phyloP scores from a whole-genome alignment of 805 yeast genomes.

The Starmerella gropengiesseri region DNA sequence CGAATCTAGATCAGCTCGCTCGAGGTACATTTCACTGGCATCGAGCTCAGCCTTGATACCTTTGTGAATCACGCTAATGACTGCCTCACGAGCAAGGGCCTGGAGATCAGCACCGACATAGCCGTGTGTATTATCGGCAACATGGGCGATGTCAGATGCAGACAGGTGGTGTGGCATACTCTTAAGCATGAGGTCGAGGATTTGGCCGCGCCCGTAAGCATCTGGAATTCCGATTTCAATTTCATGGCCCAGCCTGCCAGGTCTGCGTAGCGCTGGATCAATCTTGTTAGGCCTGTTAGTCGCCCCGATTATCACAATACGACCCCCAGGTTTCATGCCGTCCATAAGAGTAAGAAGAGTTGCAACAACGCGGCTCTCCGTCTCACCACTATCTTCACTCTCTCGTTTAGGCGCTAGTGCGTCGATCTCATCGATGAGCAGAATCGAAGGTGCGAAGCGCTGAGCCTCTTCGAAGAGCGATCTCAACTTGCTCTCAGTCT shows the following conservation, averaged over 20 bases:
- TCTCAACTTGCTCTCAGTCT: slow-evolving; percentile 78
- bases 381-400: slow-evolving; percentile 79
- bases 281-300: slow-evolving; percentile 95
- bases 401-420: slow-evolving; percentile 78
- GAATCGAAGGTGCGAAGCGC: slow-evolving; percentile 73
- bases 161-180: slow-evolving; percentile 49
- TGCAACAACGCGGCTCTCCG: slow-evolving; percentile 83
- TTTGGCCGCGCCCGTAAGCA: slow-evolving; percentile 62
- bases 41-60: slow-evolving; percentile 32
- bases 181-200: slow-evolving; percentile 50
- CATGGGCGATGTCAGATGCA: slow-evolving; percentile 42
- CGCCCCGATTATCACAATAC: slow-evolving; percentile 97
- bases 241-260: slow-evolving; percentile 84
- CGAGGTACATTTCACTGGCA: slow-evolving; percentile 37
- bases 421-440: slow-evolving; percentile 88
- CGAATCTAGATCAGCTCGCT: slow-evolving; percentile 47
- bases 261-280: slow-evolving; percentile 87
- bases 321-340: slow-evolving; percentile 97
- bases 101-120: slow-evolving; percentile 94
- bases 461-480: slow-evolving; percentile 76
- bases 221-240: slow-evolving; percentile 90
- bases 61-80: slow-evolving; percentile 66
- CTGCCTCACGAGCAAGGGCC: slow-evolving; percentile 80
- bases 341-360: slow-evolving; percentile 87
- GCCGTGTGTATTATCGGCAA: slow-evolving; percentile 83